A percentile compares a stretch with the other conserved stretches of the same genome.
Evolutionary conservation across 163 green algal genomes (phyloP).

Genomic region (Coccomyxa subellipsoidea): DNA sequence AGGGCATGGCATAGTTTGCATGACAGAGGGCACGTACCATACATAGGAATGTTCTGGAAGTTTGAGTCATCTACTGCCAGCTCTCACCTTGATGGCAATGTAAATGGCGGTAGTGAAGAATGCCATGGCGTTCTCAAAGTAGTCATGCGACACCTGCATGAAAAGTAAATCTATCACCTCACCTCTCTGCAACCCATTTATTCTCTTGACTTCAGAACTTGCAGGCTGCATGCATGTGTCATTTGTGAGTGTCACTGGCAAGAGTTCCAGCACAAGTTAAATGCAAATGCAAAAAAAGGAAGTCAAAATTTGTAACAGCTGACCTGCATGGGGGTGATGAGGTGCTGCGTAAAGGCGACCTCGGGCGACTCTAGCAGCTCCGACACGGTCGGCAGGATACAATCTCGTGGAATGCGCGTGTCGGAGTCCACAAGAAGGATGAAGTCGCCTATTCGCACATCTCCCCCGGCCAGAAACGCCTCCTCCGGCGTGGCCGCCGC

Average conservation of each 20-base stretch:
- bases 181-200: too few relatives aligned
- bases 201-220: too few relatives aligned
- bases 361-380: background rate
- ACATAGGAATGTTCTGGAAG: too few relatives aligned
- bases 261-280: background rate
- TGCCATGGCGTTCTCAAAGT: constrained; percentile 6
- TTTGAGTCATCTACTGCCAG: background rate
- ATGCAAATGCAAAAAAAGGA: too few relatives aligned
- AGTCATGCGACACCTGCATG: background rate
- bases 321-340: constrained; percentile 2
- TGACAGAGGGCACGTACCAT: too few relatives aligned
- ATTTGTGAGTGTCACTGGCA: too few relatives aligned
- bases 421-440: constrained; percentile 2
- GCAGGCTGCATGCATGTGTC: too few relatives aligned
- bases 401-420: background rate
- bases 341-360: constrained; percentile 5
- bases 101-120: constrained; percentile 1
- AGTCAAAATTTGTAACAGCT: background rate
- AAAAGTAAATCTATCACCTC: too few relatives aligned
- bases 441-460: background rate
- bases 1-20: too few relatives aligned
- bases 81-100: background rate
- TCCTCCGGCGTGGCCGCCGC: background rate
- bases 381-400: background rate
- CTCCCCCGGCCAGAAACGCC: background rate